These are phyloP conservation scores for Thelephora ganbajun DNA, from an alignment of 768 basidiomycete genomes.

Conservation along the genomic window DNA sequence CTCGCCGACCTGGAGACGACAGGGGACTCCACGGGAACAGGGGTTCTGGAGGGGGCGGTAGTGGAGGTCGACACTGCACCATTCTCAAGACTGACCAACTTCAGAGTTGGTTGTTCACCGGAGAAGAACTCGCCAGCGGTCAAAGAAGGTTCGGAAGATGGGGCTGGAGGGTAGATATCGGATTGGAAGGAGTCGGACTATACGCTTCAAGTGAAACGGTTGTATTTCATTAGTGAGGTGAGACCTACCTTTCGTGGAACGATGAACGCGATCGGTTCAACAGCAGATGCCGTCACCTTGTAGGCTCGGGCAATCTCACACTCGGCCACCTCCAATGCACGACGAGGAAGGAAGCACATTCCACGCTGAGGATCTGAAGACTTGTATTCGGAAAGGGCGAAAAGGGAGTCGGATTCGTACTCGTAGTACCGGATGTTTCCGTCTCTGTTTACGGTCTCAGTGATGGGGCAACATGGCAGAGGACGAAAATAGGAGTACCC, in stretches of 20 bases:
- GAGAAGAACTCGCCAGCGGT: slow-evolving; percentile 77
- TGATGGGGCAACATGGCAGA: neutral
- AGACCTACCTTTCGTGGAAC: slow-evolving; percentile 75
- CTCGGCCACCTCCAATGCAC: slow-evolving; percentile 75
- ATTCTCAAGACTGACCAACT: slow-evolving; percentile 68
- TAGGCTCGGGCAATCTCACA: slow-evolving; percentile 94
- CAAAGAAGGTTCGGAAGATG: slow-evolving; percentile 67
- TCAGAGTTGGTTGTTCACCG: slow-evolving; percentile 67
- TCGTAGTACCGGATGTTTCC: slow-evolving; percentile 98
- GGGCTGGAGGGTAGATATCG: slow-evolving; percentile 91
- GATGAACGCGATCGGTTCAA: slow-evolving; percentile 92
- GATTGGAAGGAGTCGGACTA: slow-evolving; percentile 94
- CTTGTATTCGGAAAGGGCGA: slow-evolving; percentile 72
- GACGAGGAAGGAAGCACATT: slow-evolving; percentile 91
- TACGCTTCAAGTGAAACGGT: neutral
- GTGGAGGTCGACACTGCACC: slow-evolving; percentile 30
- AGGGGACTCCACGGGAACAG: slow-evolving; percentile 9
- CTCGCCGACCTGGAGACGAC: slow-evolving; percentile 12
- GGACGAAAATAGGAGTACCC: slow-evolving; percentile 32
- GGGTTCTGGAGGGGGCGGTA: slow-evolving; percentile 8
- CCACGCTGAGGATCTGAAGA: slow-evolving; percentile 89
- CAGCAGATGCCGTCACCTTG: slow-evolving; percentile 58
- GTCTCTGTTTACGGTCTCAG: slow-evolving; percentile 37
- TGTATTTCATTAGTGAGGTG: neutral
- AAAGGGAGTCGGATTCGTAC: slow-evolving; percentile 75